Percentiles rank a stretch among this genome's conserved stretches.
These are phyloP conservation scores for Gaultheria prostrata DNA, from an alignment of 148 eudicot genomes.

Conservation along the genomic window DNA sequence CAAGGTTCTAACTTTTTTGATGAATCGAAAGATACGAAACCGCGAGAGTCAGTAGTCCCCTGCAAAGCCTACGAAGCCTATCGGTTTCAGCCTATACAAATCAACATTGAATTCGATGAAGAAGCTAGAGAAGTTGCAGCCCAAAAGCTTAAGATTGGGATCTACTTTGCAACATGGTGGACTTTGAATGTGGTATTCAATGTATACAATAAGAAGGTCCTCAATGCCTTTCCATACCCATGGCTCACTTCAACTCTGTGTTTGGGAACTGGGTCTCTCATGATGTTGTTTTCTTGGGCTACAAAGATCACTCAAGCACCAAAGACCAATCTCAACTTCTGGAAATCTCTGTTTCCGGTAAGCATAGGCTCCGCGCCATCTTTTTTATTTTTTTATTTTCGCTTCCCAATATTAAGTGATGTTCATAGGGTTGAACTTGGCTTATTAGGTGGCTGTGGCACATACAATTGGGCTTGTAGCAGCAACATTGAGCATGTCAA, in stretches of 20 bases:
- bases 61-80: conserved; percentile 39
- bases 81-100: conserved; percentile 20
- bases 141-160: conserved; percentile 41
- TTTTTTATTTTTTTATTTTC: neutral
- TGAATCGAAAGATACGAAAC: conserved; percentile 7
- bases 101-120: conserved; percentile 24
- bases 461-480: conserved; percentile 61
- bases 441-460: conserved; percentile 51
- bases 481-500: conserved; percentile 61
- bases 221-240: conserved; percentile 53
- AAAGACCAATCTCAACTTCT: conserved; percentile 43
- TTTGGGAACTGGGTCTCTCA: conserved; percentile 43
- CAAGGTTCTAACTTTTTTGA: conserved; percentile 16
- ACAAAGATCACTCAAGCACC: conserved; percentile 41
- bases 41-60: conserved; percentile 12
- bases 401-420: neutral
- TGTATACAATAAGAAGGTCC: conserved; percentile 48
- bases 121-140: conserved; percentile 23
- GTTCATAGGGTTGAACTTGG: neutral
- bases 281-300: conserved; percentile 51
- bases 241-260: conserved; percentile 60
- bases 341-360: conserved; percentile 53
- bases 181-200: conserved; percentile 47
- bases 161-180: conserved; percentile 53
- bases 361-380: conserved; percentile 2